phyloP scores from a whole-genome alignment of 352 stramenopile genomes.

The Phytophthora cajani region DNA sequence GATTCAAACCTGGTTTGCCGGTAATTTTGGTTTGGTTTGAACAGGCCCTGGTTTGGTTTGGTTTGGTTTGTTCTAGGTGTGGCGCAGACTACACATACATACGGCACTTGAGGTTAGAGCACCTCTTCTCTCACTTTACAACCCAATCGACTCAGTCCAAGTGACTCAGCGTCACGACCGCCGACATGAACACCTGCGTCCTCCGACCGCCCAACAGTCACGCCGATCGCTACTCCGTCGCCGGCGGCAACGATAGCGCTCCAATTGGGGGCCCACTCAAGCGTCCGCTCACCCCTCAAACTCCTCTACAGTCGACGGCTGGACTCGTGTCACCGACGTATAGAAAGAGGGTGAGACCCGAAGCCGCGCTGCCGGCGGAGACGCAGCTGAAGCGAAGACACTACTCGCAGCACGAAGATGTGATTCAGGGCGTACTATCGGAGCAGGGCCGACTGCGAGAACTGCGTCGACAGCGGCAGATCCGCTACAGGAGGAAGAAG shows the following conservation, averaged over 20 bases:
- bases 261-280: background rate
- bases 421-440: background rate
- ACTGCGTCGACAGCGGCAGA: background rate
- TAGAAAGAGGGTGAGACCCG: background rate
- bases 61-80: no score
- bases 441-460: background rate
- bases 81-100: background rate
- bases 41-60: no score
- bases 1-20: no score
- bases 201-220: background rate
- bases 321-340: background rate
- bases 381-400: background rate
- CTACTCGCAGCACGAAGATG: background rate
- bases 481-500: slow-evolving; percentile 8
- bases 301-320: background rate
- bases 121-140: background rate
- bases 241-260: no score
- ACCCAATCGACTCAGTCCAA: background rate
- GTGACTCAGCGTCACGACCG: background rate
- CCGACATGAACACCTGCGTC: background rate
- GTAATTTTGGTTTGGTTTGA: no score
- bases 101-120: background rate
- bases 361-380: background rate
- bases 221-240: background rate
- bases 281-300: background rate